A percentile compares a stretch with the other conserved stretches of the same genome.
phyloP scores from a whole-genome alignment of 2,329 filamentous ascomycete species.

The Trichoderma guizhouense region DNA sequence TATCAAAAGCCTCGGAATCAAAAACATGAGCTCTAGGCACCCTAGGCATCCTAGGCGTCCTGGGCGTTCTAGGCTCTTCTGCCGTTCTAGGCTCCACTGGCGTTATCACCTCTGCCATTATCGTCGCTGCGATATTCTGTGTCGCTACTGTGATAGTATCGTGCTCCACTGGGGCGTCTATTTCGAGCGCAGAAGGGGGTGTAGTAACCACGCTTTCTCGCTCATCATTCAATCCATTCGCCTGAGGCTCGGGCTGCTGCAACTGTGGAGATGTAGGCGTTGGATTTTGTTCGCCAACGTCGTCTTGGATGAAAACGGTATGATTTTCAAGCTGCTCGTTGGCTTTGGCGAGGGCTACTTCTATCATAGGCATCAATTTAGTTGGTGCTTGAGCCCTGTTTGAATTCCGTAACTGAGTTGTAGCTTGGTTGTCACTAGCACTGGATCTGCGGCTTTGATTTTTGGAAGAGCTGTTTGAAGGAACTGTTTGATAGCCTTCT shows the following conservation, averaged over 20 bases:
- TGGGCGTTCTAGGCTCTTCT: neutral
- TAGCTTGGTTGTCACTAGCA: neutral
- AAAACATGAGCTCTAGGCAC: neutral
- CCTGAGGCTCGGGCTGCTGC: neutral
- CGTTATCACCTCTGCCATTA: neutral
- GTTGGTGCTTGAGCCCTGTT: neutral
- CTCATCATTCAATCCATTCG: neutral
- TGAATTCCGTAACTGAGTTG: neutral
- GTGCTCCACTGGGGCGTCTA: neutral
- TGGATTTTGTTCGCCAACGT: neutral
- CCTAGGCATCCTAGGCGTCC: neutral
- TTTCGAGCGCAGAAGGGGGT: neutral
- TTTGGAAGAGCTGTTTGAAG: neutral
- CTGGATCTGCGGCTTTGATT: neutral
- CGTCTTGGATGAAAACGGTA: neutral
- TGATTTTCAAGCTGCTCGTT: neutral
- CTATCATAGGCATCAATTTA: neutral
- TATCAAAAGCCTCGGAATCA: conserved; percentile 34
- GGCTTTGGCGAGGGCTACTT: neutral
- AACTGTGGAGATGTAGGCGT: neutral
- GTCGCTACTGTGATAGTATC: neutral
- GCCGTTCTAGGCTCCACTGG: neutral
- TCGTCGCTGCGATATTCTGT: neutral
- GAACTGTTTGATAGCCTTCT: neutral
- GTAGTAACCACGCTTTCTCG: neutral